Base-by-base conservation (phyloP, 2,329 filamentous ascomycete species). In the Neofusicoccum sp. region DNA sequence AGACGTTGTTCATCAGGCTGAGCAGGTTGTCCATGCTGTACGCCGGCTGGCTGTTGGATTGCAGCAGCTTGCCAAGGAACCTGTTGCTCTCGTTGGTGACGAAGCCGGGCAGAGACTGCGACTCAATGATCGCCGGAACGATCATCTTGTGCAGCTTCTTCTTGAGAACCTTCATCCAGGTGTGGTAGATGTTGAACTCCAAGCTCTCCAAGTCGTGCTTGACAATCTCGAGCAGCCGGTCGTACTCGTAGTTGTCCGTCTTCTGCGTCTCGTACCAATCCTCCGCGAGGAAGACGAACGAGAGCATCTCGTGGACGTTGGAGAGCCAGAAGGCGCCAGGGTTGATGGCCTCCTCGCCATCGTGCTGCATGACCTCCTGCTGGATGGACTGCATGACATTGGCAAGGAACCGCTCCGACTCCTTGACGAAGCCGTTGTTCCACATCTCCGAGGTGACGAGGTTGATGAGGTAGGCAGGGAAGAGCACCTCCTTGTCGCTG, bases 301-400 rank as follows among this genome's bases (percentile, higher is more conserved):
- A 99, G 59, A 99, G 86, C 95, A 99, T 99, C 79, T 99, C 95
- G 75, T 99, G 95, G 48, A 99, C 95, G 76, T 99, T 99, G 49
- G 93, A 98, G 54, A 99, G 83, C 95, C 95, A 99, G 84, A 99
- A 99, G 38, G 95, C 91, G 62, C 95, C 95, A 33, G 93, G 92
- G 76, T 97, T 98, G 78, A 99, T 90, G 38, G 93, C 93, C 70
- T 98, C 93, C 62, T 99, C 95, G 45, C 93, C 93, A 67, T 99
- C 93, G 73, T 99, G 92, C 73, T 96, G 90, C 95, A 99, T 98
- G 61, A 99, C 95, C 75, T 99, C 95, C 75, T 98, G 93, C 75
- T 99, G 95, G 71, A 99, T 98, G 6, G 93, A 96, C 78, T 98
- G 95, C 95, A 99, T 99, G 65, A 99, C 95, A 70, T 98, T 99